Base-by-base conservation (phyloP, 148 eudicot species). In the Nepenthes gracilis region DNA sequence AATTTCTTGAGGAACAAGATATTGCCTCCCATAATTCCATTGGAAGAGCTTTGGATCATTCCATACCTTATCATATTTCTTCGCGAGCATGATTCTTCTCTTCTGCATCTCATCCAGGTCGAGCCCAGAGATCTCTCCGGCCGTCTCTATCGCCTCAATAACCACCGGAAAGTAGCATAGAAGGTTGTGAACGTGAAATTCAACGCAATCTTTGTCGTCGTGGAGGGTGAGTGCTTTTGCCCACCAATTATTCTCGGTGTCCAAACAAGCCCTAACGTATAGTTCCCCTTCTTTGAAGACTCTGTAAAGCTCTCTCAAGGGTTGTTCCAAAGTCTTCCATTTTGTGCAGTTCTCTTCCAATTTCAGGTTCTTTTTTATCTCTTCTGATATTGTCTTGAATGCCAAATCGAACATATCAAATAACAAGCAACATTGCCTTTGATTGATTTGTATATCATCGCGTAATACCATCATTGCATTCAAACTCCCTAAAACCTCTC, bases 41-140 rank as follows among this genome's bases (percentile, higher is more conserved):
- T 70, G 63, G 55, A 85, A 85, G 33, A 80, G 67, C 59, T 72
- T 80, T 0, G 85, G 83, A 57, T 85, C 87, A 59, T 82, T 76
- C 85, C 83, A 83, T 48, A 70, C 75, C 15, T 15, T 57, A 45
- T 85, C 81, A 2, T 85, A 85, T 72, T 85, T 85, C 35, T 59
- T 78, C 6, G 62, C 62, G 35, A 78, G 49, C 72, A 83, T 49
- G 52, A 64, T 71, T 51, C 85, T 67, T 62, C 70, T 80, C 81
- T 74, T 85, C 57, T 83, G 80, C 87, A 85, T 85, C 48, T 78
- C 87, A 7, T 85, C 92, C 5, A 74, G 64, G 57, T 83, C 83
- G 0, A 70, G 63, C 12, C 76, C 85, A 0, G 85, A 82, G 37
- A 83, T 74, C 50, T 85, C 85, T 10, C 81, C 85, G 6, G 77